Base-by-base conservation (phyloP, 2,329 filamentous ascomycete genomes). In the Penicillium aurantiogriseum region DNA sequence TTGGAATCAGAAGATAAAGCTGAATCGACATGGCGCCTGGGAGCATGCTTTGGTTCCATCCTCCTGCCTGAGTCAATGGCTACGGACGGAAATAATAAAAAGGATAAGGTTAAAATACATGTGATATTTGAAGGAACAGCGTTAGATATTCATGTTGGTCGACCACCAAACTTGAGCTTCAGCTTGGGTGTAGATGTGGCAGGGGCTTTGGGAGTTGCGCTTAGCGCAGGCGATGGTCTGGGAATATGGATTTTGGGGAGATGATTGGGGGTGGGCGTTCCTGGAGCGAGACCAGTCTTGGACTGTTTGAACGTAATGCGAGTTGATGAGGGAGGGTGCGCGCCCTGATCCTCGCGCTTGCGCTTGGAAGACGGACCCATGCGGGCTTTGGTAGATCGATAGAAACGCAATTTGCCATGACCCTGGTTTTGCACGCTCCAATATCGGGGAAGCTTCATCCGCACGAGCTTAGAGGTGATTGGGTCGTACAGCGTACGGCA, bases 401-500 rank as follows among this genome's bases (percentile, higher is more conserved):
- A 72, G 69, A 81, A 81, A 43, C 71, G 73, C 52, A 80, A 63
- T 54, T 77, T 74, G 21, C 77, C 77, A 70, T 79, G 58, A 17
- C 84, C 84, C 23, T 81, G 59, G 62, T 85, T 75, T 63, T 80
- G 71, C 31, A 79, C 79, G 54, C 74, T 78, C 81, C 83, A 88
- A 66, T 83, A 85, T 13, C 78, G 79, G 27, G 85, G 85, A 56
- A 81, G 80, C 58, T 77, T 79, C 51, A 88, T 65, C 10, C 65
- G 73, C n/a, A 86, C 74, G 21, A 76, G 71, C 29, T 81, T 75
- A 21, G 76, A 77, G 19, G 80, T 80, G n/a, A 77, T 68, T 9
- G 82, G 73, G 31, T 82, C 77, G 62, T 83, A 87, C 17, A 88
- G 69, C 56, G 85, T 71, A 38, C 76, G 74, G 60, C 83, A 85